These are phyloP conservation scores for Venturia nashicola DNA, from an alignment of 2,329 filamentous ascomycete genomes.

Conservation along the genomic window DNA sequence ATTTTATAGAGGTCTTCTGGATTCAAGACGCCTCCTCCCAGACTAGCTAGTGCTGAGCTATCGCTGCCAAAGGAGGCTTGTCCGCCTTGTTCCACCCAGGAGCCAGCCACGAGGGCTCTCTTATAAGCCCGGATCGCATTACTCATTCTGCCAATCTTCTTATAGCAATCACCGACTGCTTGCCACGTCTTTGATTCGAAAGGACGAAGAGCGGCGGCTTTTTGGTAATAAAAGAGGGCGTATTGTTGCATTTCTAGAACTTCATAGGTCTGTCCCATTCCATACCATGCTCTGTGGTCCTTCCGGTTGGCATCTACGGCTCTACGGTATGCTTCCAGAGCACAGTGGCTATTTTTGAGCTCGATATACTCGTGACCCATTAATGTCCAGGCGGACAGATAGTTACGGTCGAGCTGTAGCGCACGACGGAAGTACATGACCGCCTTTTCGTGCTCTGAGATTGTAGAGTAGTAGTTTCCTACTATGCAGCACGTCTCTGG, in stretches of 20 bases:
- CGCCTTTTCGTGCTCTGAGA: conserved; percentile 93
- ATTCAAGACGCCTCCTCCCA: conserved; percentile 54
- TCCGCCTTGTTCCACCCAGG: conserved; percentile 57
- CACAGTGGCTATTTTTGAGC: conserved; percentile 95
- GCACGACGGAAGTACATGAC: conserved; percentile 96
- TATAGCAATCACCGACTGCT: conserved; percentile 82
- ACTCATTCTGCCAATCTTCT: conserved; percentile 74
- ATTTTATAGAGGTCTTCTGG: conserved; percentile 87
- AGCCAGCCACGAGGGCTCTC: conserved; percentile 76
- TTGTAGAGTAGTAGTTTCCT: conserved; percentile 90
- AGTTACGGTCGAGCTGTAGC: conserved; percentile 77
- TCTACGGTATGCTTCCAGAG: conserved; percentile 90
- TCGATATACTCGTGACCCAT: conserved; percentile 99
- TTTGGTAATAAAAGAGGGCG: conserved; percentile 94
- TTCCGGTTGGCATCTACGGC: conserved; percentile 93
- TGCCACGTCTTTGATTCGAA: conserved; percentile 99
- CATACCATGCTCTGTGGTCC: conserved; percentile 97
- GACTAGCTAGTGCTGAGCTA: conserved; percentile 27
- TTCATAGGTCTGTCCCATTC: conserved; percentile 91
- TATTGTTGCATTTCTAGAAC: conserved; percentile 97
- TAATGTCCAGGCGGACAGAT: conserved; percentile 90
- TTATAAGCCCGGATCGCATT: conserved; percentile 95
- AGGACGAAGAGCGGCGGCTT: conserved; percentile 80
- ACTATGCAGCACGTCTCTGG: conserved; percentile 95
- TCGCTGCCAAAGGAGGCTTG: conserved; percentile 34